Base-by-base conservation (phyloP, 2,329 filamentous ascomycete genomes). In the Sclerotinia nivalis region DNA sequence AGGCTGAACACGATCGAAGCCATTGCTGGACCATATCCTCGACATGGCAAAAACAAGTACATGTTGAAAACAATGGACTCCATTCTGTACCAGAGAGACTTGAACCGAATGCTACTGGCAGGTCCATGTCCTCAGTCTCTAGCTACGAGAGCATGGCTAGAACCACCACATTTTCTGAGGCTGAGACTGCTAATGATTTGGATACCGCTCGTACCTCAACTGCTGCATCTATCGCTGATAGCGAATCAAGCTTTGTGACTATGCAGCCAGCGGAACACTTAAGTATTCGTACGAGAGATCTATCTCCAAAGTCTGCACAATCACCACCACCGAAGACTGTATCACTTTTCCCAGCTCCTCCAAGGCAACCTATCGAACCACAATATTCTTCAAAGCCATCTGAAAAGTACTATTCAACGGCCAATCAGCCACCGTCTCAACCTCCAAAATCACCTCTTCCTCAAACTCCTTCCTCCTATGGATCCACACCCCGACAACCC, bases 11-110 rank as follows among this genome's bases (percentile, higher is more conserved):
- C 54, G 69, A 68, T 25, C 67, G 66, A 13, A 78, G 76, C 50
- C 75, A 79, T 60, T 80, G 79, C 71, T 80, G 78, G 78, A 74
- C 59, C 10, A 68, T 73, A 5, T 72, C 72, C 15, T 52, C 67
- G 0, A 55, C 49, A 69, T 69, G 67, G 67, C 28, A 50, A 45
- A 62, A 56, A 10, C 37, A 52, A 13, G 28, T 13, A 22, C 37
- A n/a, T 20, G 49, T 20, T 40, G 47, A 64, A 64, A 40, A 40
- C 4, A 40, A 13, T 52, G 31, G 61, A 52, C 31, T 40, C n/a
- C 22, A 64, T 40, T 20, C 61, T 52, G 13, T 64, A 22, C 47
- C 61, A 40, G 31, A 40, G 47, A 64, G 34, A 40, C 61, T 52
- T n/a, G 61, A 64, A 13, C 47, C 31, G 1, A 64, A 22, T 28